These are phyloP conservation scores for Lathyrus oleraceus DNA, from an alignment of 306 rosid species.

Conservation along the genomic window DNA sequence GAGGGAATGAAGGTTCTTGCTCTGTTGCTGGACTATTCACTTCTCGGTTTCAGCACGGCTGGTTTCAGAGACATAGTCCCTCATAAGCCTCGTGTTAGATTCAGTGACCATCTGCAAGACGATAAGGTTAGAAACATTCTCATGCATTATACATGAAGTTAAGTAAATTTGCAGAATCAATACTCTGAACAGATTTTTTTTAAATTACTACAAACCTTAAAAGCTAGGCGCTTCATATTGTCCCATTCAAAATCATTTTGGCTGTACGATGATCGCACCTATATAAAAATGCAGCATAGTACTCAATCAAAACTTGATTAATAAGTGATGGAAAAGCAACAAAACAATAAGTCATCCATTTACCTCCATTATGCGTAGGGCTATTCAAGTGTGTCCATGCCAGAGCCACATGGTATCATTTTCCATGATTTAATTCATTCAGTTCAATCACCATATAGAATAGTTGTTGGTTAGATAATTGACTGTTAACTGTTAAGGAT, in stretches of 20 bases:
- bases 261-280: slow-evolving; percentile 92
- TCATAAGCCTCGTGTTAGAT: slow-evolving; percentile 78
- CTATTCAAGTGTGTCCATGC: slow-evolving; percentile 49
- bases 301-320: slow-evolving; percentile 9
- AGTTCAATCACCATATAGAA: slow-evolving; percentile 27
- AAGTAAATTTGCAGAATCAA: slow-evolving; percentile 3
- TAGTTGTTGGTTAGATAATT: slow-evolving; percentile 4
- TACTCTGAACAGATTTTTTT: background rate
- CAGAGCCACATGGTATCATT: slow-evolving; percentile 22
- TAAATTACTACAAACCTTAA: slow-evolving; percentile 52
- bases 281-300: slow-evolving; percentile 30
- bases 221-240: slow-evolving; percentile 65
- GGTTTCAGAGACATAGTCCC: slow-evolving; percentile 73
- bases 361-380: slow-evolving; percentile 89
- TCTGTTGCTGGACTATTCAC: slow-evolving; percentile 24
- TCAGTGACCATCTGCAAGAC: slow-evolving; percentile 69
- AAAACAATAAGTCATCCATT: slow-evolving; percentile 32
- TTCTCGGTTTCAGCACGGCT: slow-evolving; percentile 54
- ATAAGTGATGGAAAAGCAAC: slow-evolving; percentile 13
- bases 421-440: slow-evolving; percentile 34
- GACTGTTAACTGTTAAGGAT: slow-evolving; percentile 29
- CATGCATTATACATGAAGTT: background rate
- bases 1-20: slow-evolving; percentile 1
- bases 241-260: slow-evolving; percentile 91
- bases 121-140: slow-evolving; percentile 27